Conservation (phyloP, 305 asterid genomes). For the Plantago lanceolata region DNA sequence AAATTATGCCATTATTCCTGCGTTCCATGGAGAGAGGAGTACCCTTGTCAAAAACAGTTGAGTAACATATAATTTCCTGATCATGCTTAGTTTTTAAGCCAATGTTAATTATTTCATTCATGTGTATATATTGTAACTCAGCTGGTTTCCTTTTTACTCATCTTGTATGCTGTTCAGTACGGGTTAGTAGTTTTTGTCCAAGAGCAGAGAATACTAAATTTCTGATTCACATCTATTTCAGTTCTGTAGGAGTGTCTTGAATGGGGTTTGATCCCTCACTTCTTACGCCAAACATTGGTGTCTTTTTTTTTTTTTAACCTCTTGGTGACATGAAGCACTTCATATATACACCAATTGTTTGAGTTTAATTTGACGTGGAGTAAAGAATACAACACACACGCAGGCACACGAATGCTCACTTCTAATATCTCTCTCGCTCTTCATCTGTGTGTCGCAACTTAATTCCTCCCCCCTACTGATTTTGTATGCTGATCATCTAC, state of each 20-base stretch:
- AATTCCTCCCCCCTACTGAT: no score
- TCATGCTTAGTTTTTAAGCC: background rate
- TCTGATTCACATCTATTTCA: background rate
- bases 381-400: no score
- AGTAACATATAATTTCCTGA: background rate
- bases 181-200: background rate
- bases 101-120: background rate
- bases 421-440: no score
- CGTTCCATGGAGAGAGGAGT: slow-evolving; percentile 30
- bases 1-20: slow-evolving; percentile 36
- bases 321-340: no score
- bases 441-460: no score
- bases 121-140: background rate
- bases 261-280: background rate
- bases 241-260: no score
- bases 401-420: no score
- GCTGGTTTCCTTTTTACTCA: background rate
- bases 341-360: no score
- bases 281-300: background rate
- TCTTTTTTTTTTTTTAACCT: no score
- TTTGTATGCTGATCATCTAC: no score
- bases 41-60: slow-evolving; percentile 26
- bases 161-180: background rate
- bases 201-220: background rate
- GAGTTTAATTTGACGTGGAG: no score